Conservation (phyloP, 129 eudicot genomes). For the Ambrosia artemisiifolia region DNA sequence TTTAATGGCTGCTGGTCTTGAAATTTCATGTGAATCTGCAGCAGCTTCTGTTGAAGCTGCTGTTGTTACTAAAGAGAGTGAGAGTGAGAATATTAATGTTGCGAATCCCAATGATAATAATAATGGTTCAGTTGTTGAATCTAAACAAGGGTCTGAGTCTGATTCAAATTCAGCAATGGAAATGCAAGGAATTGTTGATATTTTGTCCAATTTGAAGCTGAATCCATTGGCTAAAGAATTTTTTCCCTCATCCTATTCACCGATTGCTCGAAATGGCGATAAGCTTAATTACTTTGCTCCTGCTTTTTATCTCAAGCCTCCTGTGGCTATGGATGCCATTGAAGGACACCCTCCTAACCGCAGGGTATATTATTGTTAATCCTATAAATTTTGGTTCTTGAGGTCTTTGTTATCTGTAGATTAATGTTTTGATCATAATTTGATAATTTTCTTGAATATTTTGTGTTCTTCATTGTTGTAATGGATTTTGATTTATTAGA, state of each 20-base stretch:
- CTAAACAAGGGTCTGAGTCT: constrained; percentile 34
- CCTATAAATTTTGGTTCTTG: not conserved
- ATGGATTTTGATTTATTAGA: not conserved
- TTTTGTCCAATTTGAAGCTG: constrained; percentile 72
- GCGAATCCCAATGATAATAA: constrained; percentile 17
- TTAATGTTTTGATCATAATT: not conserved
- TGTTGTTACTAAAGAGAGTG: constrained; percentile 23
- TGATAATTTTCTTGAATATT: not conserved
- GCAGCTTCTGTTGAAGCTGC: constrained; percentile 22
- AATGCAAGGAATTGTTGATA: constrained; percentile 68
- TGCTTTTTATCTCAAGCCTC: constrained; percentile 34
- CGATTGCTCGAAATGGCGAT: constrained; percentile 37
- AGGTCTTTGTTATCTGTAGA: constrained; percentile 7
- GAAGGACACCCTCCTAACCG: constrained; percentile 47
- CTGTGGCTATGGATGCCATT: constrained; percentile 35
- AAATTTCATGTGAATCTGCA: constrained; percentile 48
- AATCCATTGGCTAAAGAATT: constrained; percentile 97
- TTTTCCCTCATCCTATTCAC: constrained; percentile 61
- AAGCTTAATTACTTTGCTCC: constrained; percentile 51
- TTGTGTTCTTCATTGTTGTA: not conserved
- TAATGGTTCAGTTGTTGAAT: constrained; percentile 8
- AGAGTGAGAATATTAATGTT: constrained; percentile 22
- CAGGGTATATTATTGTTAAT: constrained; percentile 53
- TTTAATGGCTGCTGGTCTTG: constrained; percentile 73
- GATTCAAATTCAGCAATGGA: constrained; percentile 63